phyloP scores from a whole-genome alignment of 2,329 filamentous ascomycete genomes.

The Coleophoma crateriformis region DNA sequence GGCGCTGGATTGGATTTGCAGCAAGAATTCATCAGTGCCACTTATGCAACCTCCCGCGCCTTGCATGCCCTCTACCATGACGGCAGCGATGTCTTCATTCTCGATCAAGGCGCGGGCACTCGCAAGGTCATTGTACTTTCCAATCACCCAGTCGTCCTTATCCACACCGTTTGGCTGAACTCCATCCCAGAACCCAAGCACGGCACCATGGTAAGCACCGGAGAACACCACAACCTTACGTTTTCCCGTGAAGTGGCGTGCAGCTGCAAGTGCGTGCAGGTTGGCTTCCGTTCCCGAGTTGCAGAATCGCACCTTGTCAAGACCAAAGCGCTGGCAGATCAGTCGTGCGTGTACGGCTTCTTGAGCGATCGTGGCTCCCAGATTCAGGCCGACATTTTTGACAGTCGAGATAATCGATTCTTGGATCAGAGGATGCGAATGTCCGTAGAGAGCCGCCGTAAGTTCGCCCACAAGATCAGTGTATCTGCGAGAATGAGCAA shows the following conservation, averaged over 20 bases:
- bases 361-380: constrained; percentile 44
- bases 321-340: constrained; percentile 43
- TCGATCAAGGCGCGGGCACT: constrained; percentile 1
- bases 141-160: constrained; percentile 49
- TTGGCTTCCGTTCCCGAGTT: constrained; percentile 63
- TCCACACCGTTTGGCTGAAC: constrained; percentile 3
- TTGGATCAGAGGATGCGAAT: constrained; percentile 50
- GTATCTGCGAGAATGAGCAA: constrained; percentile 28
- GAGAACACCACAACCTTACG: constrained; percentile 5
- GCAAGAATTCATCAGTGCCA: constrained; percentile 23
- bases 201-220: constrained; percentile 8
- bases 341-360: constrained; percentile 44
- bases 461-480: constrained; percentile 58
- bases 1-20: constrained; percentile 4
- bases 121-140: constrained; percentile 52
- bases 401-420: constrained; percentile 33
- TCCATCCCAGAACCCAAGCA: constrained; percentile 29
- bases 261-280: constrained; percentile 44
- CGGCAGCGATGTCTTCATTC: constrained; percentile 31
- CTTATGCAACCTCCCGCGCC: constrained; percentile 53
- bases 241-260: constrained; percentile 3
- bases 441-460: constrained; percentile 58
- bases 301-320: constrained; percentile 52
- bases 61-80: constrained; percentile 62
- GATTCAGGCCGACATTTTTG: constrained; percentile 43